These are phyloP conservation scores for Eruca vesicaria DNA, from an alignment of 441 rosid genomes.

Conservation along the genomic window DNA sequence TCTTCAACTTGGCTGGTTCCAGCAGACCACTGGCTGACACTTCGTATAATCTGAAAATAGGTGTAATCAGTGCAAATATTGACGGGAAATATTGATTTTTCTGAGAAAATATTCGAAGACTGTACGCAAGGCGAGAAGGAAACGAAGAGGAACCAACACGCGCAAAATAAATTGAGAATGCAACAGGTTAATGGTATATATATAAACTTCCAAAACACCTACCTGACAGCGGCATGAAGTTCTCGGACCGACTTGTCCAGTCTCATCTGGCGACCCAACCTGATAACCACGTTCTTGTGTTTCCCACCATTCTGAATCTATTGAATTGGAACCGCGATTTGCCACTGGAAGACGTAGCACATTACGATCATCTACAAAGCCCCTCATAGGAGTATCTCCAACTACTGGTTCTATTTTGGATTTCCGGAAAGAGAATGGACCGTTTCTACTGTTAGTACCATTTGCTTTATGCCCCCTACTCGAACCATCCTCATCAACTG, in stretches of 20 bases:
- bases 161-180: not conserved
- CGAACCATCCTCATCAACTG: slow-evolving; percentile 55
- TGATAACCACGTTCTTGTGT: slow-evolving; percentile 77
- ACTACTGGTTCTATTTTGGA: slow-evolving; percentile 51
- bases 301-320: slow-evolving; percentile 91
- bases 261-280: slow-evolving; percentile 56
- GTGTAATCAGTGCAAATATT: slow-evolving; percentile 20
- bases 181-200: not conserved
- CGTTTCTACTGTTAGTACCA: slow-evolving; percentile 45
- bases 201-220: slow-evolving; percentile 29
- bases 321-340: slow-evolving; percentile 40
- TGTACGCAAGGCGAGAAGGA: slow-evolving; percentile 23
- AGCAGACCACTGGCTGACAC: slow-evolving; percentile 99
- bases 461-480: slow-evolving; percentile 45
- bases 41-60: slow-evolving; percentile 78
- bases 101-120: not conserved
- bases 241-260: slow-evolving; percentile 92
- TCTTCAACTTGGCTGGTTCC: slow-evolving; percentile 98
- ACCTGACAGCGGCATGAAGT: slow-evolving; percentile 97
- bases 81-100: not conserved
- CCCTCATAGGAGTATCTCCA: slow-evolving; percentile 80
- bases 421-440: slow-evolving; percentile 59
- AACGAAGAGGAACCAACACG: slow-evolving; percentile 4
- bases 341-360: slow-evolving; percentile 36
- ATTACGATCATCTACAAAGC: slow-evolving; percentile 80